phyloP scores from a whole-genome alignment of 2,329 filamentous ascomycete species.

The Harringtonia aguacate region DNA sequence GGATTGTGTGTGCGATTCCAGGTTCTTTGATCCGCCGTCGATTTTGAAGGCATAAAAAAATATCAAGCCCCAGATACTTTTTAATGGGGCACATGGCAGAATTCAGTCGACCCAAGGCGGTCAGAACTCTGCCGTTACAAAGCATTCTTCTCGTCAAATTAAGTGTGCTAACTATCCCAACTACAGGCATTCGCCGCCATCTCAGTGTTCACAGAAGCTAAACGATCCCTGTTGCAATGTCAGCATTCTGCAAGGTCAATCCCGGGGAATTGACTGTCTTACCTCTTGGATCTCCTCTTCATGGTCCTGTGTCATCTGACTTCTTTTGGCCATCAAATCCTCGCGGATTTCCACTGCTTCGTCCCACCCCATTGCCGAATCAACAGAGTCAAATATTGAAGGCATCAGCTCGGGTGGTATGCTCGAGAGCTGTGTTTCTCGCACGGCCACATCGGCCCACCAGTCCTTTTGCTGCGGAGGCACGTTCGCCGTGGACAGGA shows the following conservation, averaged over 20 bases:
- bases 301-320: background rate
- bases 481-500: conserved; percentile 33
- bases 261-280: no score
- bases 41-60: background rate
- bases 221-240: background rate
- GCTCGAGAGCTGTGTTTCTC: background rate
- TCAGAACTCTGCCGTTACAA: no score
- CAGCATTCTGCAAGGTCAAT: background rate
- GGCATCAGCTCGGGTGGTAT: conserved; percentile 18
- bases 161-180: no score
- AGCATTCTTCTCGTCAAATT: no score
- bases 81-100: conserved; percentile 3
- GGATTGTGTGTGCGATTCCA: background rate
- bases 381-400: conserved; percentile 13
- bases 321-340: conserved; percentile 14
- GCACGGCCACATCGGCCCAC: conserved; percentile 17
- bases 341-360: conserved; percentile 12
- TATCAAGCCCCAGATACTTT: background rate
- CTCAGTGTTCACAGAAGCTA: conserved; percentile 1
- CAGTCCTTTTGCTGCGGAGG: conserved; percentile 26
- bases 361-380: conserved; percentile 15
- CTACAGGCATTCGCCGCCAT: no score
- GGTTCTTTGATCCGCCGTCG: background rate
- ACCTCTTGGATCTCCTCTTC: background rate
- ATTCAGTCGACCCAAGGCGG: no score